Percentiles rank a stretch among this genome's conserved stretches.
Conservation (phyloP, 2,329 filamentous ascomycete genomes). For the Scedosporium apiospermum region DNA sequence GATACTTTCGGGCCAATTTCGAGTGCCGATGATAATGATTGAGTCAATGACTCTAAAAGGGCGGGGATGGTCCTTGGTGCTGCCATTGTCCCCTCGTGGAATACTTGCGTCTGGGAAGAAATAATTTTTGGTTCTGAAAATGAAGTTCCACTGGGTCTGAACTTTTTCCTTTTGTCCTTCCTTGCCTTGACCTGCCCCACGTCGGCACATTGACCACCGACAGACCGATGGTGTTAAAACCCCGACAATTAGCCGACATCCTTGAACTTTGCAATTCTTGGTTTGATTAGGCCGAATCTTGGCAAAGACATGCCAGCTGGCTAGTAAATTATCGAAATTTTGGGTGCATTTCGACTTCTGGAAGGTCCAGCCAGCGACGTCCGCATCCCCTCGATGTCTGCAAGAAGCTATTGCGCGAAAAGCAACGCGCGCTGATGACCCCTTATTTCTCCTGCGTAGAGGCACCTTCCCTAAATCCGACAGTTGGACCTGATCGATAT, state of each 20-base stretch:
- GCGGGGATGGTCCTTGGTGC: slow-evolving; percentile 38
- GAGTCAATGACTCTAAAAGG: slow-evolving; percentile 43
- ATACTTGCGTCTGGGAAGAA: slow-evolving; percentile 11
- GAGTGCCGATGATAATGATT: slow-evolving; percentile 52
- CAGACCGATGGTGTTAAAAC: not conserved
- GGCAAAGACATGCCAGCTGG: not conserved
- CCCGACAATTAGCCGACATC: not conserved
- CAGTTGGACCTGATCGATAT: too few relatives aligned
- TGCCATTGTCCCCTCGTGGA: slow-evolving; percentile 29
- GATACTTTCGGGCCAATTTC: slow-evolving; percentile 55
- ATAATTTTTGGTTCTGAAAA: slow-evolving; percentile 4
- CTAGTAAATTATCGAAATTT: too few relatives aligned
- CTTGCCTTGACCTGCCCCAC: not conserved
- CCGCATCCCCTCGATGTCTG: too few relatives aligned
- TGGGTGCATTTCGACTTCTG: too few relatives aligned
- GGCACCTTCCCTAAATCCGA: too few relatives aligned
- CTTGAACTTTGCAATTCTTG: not conserved
- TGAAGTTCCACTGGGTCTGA: not conserved
- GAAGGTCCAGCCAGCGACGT: too few relatives aligned
- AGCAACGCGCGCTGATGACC: too few relatives aligned
- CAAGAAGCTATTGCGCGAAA: too few relatives aligned
- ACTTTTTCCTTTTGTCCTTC: not conserved
- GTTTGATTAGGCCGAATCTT: too few relatives aligned
- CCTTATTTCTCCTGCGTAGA: too few relatives aligned
- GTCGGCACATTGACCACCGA: not conserved